These are phyloP conservation scores for Flaveria bidentis DNA, from an alignment of 129 eudicot species.

Conservation along the genomic window DNA sequence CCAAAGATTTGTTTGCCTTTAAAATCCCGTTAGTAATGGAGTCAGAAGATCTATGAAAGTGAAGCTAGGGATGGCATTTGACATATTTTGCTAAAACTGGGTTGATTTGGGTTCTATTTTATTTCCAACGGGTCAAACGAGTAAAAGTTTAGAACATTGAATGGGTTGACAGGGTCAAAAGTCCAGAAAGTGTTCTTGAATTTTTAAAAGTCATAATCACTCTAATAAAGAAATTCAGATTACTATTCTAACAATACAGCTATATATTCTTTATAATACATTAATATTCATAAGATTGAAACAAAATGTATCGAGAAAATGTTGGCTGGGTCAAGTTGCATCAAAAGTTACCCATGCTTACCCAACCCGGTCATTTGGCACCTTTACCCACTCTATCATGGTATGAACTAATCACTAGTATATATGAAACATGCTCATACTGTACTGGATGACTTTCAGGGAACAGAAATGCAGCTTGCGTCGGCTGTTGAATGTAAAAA, in stretches of 20 bases:
- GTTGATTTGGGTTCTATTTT: background rate
- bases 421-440: slow-evolving; percentile 1
- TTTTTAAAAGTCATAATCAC: background rate
- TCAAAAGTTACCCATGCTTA: background rate
- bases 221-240: background rate
- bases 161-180: slow-evolving; percentile 2
- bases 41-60: background rate
- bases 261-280: background rate
- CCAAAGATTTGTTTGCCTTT: background rate
- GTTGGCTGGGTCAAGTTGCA: background rate
- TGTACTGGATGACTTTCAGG: slow-evolving; percentile 47
- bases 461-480: slow-evolving; percentile 94
- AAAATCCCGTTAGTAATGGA: background rate
- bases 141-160: background rate
- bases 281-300: background rate
- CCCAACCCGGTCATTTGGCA: too few species aligned
- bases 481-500: slow-evolving; percentile 76
- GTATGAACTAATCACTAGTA: background rate
- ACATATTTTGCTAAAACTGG: background rate
- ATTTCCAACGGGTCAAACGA: background rate
- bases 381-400: background rate
- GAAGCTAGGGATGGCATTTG: background rate
- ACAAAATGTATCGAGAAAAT: background rate
- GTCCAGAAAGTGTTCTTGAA: slow-evolving; percentile 5
- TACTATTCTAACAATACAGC: background rate